These are phyloP conservation scores for Strombidium stylifer DNA, from an alignment of 73 alveolate genomes.

Conservation along the genomic window DNA sequence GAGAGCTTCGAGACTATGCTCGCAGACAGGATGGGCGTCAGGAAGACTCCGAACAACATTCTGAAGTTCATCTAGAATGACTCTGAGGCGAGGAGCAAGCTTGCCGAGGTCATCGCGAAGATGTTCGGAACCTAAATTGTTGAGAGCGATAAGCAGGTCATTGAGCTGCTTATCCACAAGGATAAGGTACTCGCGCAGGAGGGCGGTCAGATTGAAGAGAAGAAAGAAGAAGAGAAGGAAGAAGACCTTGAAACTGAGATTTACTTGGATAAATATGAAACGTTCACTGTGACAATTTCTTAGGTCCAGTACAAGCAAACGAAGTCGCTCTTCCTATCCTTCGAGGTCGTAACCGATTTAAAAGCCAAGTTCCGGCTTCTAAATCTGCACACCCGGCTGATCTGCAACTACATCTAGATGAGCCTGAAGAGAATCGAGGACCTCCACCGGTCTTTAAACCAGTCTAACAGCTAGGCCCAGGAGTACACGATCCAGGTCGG, in stretches of 20 bases:
- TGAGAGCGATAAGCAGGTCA: not conserved
- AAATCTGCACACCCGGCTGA: conserved; percentile 5
- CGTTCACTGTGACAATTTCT: not conserved
- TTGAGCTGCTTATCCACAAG: not conserved
- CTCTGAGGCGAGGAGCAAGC: not conserved
- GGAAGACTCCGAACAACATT: conserved; percentile 1
- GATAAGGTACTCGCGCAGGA: not conserved
- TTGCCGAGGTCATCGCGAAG: not conserved
- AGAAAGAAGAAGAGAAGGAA: not conserved
- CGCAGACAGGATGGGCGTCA: not conserved
- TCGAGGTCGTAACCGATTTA: conserved; percentile 18
- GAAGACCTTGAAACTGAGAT: not conserved
- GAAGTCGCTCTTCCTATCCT: conserved; percentile 13
- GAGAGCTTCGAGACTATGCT: conserved; percentile 27
- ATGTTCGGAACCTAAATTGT: not conserved
- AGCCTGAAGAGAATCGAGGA: conserved; percentile 6
- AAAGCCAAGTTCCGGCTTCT: conserved; percentile 23
- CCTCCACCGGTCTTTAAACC: not conserved
- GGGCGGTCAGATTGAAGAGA: conserved; percentile 1
- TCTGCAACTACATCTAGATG: not conserved
- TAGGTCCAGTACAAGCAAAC: not conserved
- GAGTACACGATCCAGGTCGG: too few species aligned
- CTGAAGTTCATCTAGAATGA: conserved; percentile 9
- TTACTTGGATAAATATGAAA: conserved; percentile 10
- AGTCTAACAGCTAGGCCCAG: too few species aligned